phyloP scores from a whole-genome alignment of 352 stramenopile genomes.

The Phytopythium delawarense region DNA sequence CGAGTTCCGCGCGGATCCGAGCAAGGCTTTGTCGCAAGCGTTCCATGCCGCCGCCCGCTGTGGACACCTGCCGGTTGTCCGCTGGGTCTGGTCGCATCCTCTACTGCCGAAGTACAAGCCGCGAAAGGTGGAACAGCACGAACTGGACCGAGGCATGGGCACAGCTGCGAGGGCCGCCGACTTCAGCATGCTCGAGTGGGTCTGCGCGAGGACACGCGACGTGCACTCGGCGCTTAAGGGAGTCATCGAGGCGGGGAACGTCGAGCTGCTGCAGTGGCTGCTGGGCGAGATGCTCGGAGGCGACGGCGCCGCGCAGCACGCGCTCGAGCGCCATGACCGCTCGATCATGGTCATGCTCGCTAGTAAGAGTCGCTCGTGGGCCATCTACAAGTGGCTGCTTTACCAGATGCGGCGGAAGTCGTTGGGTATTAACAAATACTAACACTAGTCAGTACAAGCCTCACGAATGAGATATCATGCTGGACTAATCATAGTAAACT shows the following conservation, averaged over 20 bases:
- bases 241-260: not conserved
- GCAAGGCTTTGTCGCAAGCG: not conserved
- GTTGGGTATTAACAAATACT: not conserved
- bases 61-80: not conserved
- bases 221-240: not conserved
- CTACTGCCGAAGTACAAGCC: not conserved
- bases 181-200: not conserved
- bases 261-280: not conserved
- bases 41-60: not conserved
- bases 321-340: not conserved
- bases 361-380: not conserved
- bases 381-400: not conserved
- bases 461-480: too few relatives aligned
- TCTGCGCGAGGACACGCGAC: not conserved
- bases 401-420: not conserved
- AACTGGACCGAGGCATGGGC: not conserved
- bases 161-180: not conserved
- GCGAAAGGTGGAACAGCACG: not conserved
- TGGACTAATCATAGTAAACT: too few relatives aligned
- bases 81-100: not conserved
- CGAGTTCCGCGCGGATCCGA: not conserved
- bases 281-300: not conserved
- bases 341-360: too few relatives aligned
- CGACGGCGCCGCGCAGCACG: not conserved
- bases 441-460: not conserved